Conservation (phyloP, 306 rosid genomes). For the cucumber (Cucumis sativus) region DNA sequence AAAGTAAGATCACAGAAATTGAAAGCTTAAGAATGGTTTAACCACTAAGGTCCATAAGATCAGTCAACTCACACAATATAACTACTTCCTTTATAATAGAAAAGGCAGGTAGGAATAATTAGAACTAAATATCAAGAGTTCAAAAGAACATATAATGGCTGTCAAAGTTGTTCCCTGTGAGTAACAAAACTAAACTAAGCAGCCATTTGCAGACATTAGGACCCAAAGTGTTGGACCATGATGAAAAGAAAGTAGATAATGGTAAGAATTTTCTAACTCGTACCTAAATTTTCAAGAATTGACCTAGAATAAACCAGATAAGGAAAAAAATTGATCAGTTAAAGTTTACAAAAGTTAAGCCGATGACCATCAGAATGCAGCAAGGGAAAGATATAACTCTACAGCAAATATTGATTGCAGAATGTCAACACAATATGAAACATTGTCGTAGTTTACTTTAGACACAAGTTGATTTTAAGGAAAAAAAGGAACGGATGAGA, state of each 20-base stretch:
- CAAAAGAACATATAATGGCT: neutral
- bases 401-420: neutral
- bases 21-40: neutral
- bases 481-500: neutral
- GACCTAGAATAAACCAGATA: neutral
- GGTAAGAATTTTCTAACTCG: neutral
- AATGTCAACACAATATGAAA: neutral
- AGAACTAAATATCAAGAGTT: neutral
- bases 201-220: neutral
- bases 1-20: neutral
- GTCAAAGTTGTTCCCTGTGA: neutral
- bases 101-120: neutral
- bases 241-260: neutral
- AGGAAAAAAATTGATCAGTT: neutral
- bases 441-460: neutral
- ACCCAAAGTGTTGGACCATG: constrained; percentile 1
- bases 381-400: neutral
- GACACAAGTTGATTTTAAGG: neutral
- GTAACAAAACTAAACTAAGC: neutral
- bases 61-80: neutral
- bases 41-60: neutral
- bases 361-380: neutral
- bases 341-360: neutral
- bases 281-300: neutral
- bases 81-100: too few relatives aligned